phyloP scores from a whole-genome alignment of 1,284 basidiomycete species.

The Austroboletus niveus region DNA sequence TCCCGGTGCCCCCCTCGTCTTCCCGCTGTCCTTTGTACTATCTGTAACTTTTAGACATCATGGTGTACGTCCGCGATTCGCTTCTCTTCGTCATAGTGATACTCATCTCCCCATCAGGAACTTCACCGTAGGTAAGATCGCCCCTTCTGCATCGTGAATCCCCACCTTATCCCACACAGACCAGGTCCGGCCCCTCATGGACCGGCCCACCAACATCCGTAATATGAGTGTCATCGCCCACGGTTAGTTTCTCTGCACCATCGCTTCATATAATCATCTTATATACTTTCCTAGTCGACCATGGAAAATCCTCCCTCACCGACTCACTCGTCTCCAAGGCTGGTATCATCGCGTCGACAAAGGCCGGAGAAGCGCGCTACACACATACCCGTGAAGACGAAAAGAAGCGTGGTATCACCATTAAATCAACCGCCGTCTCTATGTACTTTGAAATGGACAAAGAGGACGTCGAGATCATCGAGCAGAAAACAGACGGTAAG shows the following conservation, averaged over 20 bases:
- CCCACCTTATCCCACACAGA: conserved; percentile 43
- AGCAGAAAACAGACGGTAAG: conserved; percentile 92
- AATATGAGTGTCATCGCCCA: conserved; percentile 99
- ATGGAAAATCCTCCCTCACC: conserved; percentile 99
- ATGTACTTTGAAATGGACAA: conserved; percentile 99
- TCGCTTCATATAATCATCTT: conserved; percentile 13
- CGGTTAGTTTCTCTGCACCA: conserved; percentile 48
- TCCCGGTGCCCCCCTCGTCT: conserved; percentile 12
- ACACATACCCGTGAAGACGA: conserved; percentile 98
- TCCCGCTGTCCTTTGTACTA: conserved; percentile 23
- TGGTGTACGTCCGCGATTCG: conserved; percentile 63
- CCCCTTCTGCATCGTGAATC: not conserved
- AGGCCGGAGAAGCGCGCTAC: conserved; percentile 97
- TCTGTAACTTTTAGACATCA: conserved; percentile 52
- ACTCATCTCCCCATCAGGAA: conserved; percentile 59
- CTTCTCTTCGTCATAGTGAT: conserved; percentile 15
- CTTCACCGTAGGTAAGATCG: conserved; percentile 78
- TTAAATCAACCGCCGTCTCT: conserved; percentile 99
- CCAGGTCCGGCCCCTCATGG: conserved; percentile 90
- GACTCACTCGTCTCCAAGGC: conserved; percentile 99
- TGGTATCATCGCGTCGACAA: conserved; percentile 95
- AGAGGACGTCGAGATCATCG: conserved; percentile 82
- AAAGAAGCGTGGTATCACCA: conserved; percentile 99
- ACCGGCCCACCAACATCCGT: conserved; percentile 89
- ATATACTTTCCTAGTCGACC: conserved; percentile 73